phyloP scores from a whole-genome alignment of 768 basidiomycete species.

The Butyriboletus loyo region DNA sequence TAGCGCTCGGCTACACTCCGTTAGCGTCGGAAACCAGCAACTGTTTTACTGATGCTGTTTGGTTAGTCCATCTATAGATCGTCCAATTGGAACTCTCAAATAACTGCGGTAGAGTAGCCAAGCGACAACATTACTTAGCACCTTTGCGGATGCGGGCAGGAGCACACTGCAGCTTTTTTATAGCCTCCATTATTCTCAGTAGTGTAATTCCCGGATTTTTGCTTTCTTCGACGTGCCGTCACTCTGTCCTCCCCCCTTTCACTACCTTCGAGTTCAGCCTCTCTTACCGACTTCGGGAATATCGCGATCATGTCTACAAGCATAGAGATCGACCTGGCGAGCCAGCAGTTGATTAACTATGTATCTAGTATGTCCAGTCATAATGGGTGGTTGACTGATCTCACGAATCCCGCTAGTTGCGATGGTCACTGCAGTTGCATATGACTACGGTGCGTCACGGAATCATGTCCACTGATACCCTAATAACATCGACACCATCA shows the following conservation, averaged over 20 bases:
- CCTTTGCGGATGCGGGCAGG: too few species aligned
- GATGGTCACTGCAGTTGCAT: background rate
- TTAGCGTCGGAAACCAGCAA: too few species aligned
- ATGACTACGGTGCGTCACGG: conserved; percentile 3
- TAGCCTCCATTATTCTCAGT: too few species aligned
- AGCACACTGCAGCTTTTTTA: too few species aligned
- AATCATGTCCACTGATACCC: background rate
- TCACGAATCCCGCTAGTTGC: background rate
- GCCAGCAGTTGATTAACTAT: conserved; percentile 3
- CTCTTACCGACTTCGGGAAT: background rate
- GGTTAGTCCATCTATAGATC: too few species aligned
- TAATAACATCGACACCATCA: background rate
- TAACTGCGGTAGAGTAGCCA: too few species aligned
- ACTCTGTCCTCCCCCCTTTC: too few species aligned
- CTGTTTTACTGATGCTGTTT: too few species aligned
- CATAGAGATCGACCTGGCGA: background rate
- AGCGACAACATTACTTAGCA: too few species aligned
- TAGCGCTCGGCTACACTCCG: too few species aligned
- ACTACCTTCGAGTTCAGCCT: background rate
- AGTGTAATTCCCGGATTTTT: background rate
- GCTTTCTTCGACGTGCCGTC: background rate
- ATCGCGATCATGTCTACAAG: conserved; percentile 1
- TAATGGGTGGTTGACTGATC: background rate
- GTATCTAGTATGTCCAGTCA: background rate
- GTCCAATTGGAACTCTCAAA: too few species aligned